phyloP scores from a whole-genome alignment of 1,139 yeast genomes.

The Geotrichum armillariae region DNA sequence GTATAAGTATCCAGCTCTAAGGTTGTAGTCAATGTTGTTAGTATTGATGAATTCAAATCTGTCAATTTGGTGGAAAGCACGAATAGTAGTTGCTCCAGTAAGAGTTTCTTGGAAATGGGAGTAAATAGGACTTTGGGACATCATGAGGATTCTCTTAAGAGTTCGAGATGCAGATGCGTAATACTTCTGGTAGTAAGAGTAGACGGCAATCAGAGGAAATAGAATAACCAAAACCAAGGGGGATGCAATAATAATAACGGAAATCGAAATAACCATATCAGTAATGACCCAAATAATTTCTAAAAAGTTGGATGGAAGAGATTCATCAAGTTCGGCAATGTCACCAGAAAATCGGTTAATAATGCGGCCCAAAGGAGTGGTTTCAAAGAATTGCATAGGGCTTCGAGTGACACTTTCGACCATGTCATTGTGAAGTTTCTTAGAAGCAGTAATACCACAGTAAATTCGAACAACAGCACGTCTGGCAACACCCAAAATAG shows the following conservation, averaged over 20 bases:
- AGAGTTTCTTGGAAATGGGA: slow-evolving; percentile 77
- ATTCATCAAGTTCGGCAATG: slow-evolving; percentile 67
- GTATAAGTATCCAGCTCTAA: slow-evolving; percentile 57
- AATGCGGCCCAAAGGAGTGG: slow-evolving; percentile 70
- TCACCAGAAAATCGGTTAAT: slow-evolving; percentile 75
- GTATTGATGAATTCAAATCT: slow-evolving; percentile 58
- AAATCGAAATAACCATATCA: slow-evolving; percentile 59
- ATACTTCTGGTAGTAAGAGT: slow-evolving; percentile 80
- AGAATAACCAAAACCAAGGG: slow-evolving; percentile 54
- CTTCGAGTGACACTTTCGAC: slow-evolving; percentile 72
- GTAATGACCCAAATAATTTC: slow-evolving; percentile 54
- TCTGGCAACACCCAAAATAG: slow-evolving; percentile 58
- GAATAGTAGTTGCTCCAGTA: slow-evolving; percentile 69
- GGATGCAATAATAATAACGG: slow-evolving; percentile 71
- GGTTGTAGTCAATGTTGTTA: slow-evolving; percentile 61
- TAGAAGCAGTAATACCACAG: slow-evolving; percentile 83
- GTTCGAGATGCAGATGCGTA: slow-evolving; percentile 79
- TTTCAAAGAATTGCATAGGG: slow-evolving; percentile 68
- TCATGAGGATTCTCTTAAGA: slow-evolving; percentile 76
- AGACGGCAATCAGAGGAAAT: slow-evolving; percentile 55
- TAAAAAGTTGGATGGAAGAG: slow-evolving; percentile 42
- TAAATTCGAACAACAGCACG: slow-evolving; percentile 69
- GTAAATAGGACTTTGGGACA: slow-evolving; percentile 73
- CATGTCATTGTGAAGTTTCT: slow-evolving; percentile 75
- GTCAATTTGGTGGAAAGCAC: slow-evolving; percentile 52